These are phyloP conservation scores for Trametes cinnabarina DNA, from an alignment of 768 basidiomycete genomes.

Conservation along the genomic window DNA sequence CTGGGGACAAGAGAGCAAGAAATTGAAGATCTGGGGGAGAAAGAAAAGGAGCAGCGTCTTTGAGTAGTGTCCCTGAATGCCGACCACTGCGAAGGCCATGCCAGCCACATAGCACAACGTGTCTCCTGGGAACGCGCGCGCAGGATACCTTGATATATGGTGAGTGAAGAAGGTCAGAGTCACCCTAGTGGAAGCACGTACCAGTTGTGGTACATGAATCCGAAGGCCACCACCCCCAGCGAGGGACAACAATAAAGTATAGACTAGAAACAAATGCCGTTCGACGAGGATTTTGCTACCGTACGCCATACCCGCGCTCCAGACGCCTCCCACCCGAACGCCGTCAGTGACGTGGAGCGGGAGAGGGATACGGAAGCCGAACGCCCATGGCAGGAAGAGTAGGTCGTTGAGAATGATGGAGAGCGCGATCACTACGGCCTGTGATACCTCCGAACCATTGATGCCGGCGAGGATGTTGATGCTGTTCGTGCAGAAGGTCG, in stretches of 20 bases:
- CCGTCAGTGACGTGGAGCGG: slow-evolving; percentile 67
- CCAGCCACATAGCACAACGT: slow-evolving; percentile 97
- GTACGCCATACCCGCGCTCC: slow-evolving; percentile 81
- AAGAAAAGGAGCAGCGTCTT: slow-evolving; percentile 97
- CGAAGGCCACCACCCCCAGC: slow-evolving; percentile 87
- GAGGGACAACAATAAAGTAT: slow-evolving; percentile 95
- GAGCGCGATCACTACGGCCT: slow-evolving; percentile 87
- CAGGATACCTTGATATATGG: slow-evolving; percentile 75
- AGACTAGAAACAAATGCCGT: slow-evolving; percentile 91
- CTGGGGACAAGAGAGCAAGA: slow-evolving; percentile 90
- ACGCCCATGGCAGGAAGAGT: slow-evolving; percentile 88
- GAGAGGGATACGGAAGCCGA: slow-evolving; percentile 69
- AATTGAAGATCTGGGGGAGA: slow-evolving; percentile 98
- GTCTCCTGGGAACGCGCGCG: slow-evolving; percentile 92
- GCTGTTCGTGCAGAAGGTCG: slow-evolving; percentile 95
- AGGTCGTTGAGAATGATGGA: slow-evolving; percentile 92
- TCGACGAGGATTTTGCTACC: slow-evolving; percentile 87
- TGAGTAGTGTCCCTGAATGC: slow-evolving; percentile 95
- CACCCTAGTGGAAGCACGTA: slow-evolving; percentile 36
- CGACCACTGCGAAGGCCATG: slow-evolving; percentile 98
- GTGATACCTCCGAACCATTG: slow-evolving; percentile 93
- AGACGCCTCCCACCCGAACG: slow-evolving; percentile 73
- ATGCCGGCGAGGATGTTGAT: slow-evolving; percentile 99
- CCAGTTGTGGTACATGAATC: slow-evolving; percentile 97
- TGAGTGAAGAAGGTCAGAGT: background rate